Conservation (phyloP, 75 land plant species). For the Chamaecyparis obtusa region DNA sequence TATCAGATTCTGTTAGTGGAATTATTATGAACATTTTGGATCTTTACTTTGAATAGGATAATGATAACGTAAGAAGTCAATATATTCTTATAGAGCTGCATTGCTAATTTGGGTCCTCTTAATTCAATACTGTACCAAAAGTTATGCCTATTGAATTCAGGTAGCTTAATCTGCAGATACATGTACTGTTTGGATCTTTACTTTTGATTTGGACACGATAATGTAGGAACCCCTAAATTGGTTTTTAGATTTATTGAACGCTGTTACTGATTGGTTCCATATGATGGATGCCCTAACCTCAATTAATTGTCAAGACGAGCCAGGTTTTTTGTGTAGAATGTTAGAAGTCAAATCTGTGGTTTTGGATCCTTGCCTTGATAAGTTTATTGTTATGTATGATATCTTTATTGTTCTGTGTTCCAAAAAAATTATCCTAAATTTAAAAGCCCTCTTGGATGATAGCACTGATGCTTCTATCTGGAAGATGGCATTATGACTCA, state of each 20-base stretch:
- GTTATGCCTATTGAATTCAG: too few relatives aligned
- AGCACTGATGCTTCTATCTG: not conserved
- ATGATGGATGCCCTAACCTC: not conserved
- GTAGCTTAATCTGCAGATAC: not conserved
- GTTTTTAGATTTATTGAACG: not conserved
- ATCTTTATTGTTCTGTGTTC: not conserved
- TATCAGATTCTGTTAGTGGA: not conserved
- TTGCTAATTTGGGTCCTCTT: not conserved
- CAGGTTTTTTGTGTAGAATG: not conserved
- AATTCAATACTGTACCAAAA: too few relatives aligned
- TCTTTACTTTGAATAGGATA: not conserved
- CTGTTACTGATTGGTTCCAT: not conserved
- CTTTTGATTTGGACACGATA: not conserved
- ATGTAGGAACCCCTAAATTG: not conserved
- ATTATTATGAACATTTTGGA: not conserved
- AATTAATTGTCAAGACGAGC: not conserved
- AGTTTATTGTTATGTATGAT: not conserved
- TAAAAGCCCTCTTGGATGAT: not conserved
- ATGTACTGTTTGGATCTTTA: not conserved
- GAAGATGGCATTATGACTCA: not conserved
- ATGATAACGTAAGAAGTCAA: not conserved
- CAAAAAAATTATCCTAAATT: not conserved
- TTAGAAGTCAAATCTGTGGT: not conserved
- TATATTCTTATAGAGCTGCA: not conserved
- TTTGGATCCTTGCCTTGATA: not conserved